Percentiles rank a stretch among this genome's conserved stretches.
phyloP scores from a whole-genome alignment of 805 yeast genomes.

The Ogataea populi-albae region DNA sequence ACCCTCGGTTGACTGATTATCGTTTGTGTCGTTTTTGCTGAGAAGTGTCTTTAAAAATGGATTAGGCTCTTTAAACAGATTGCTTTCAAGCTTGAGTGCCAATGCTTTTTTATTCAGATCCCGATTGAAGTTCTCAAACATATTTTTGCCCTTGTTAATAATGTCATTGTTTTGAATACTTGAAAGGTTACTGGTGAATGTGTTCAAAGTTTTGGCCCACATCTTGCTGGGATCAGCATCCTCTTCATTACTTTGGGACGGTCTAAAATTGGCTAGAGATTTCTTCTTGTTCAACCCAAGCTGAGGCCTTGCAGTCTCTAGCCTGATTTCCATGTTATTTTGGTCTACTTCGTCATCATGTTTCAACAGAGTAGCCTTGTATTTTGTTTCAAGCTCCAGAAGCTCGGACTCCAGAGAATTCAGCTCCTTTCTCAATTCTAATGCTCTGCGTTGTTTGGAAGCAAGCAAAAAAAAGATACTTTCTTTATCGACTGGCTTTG shows the following conservation, averaged over 20 bases:
- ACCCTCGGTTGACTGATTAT: too few species aligned
- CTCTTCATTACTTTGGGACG: background rate
- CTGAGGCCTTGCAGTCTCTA: background rate
- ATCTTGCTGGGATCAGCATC: conserved; percentile 2
- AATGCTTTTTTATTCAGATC: conserved; percentile 19
- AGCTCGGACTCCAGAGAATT: conserved; percentile 39
- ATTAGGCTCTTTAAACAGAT: conserved; percentile 13
- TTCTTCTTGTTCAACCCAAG: background rate
- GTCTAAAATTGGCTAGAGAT: background rate
- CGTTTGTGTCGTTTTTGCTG: too few species aligned
- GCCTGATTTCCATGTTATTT: background rate
- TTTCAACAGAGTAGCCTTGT: conserved; percentile 17
- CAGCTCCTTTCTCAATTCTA: conserved; percentile 48
- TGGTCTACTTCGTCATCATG: too few species aligned
- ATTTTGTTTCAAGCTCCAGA: conserved; percentile 32
- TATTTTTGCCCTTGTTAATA: conserved; percentile 23
- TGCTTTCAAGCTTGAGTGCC: conserved; percentile 11
- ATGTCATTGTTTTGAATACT: conserved; percentile 24
- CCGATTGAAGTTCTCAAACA: conserved; percentile 26
- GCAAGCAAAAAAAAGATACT: conserved; percentile 43
- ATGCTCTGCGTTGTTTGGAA: conserved; percentile 50
- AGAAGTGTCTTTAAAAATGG: too few species aligned
- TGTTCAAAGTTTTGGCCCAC: conserved; percentile 18
- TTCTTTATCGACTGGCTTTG: conserved; percentile 5
- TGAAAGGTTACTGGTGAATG: conserved; percentile 24